Conservation (phyloP, 305 asterid species). For the Fraxinus latifolia region DNA sequence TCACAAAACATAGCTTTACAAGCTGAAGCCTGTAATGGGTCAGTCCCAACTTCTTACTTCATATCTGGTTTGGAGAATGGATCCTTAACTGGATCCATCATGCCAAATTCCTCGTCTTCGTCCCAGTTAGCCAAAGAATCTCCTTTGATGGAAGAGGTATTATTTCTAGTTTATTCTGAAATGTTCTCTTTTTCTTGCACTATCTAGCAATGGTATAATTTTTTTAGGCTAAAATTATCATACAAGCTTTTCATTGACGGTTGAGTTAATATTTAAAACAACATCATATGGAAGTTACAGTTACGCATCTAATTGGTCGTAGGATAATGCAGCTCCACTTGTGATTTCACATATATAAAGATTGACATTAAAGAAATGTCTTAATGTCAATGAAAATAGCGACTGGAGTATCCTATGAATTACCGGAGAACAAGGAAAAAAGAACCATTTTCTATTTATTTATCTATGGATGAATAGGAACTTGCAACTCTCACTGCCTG, state of each 20-base stretch:
- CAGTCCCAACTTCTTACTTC: conserved; percentile 85
- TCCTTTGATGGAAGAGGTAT: conserved; percentile 81
- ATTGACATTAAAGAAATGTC: not conserved
- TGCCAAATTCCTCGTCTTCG: conserved; percentile 72
- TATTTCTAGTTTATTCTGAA: not conserved
- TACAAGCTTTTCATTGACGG: not conserved
- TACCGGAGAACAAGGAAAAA: not conserved
- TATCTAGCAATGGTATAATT: not conserved
- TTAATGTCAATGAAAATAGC: not conserved
- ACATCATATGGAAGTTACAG: not conserved
- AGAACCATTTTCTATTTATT: not conserved
- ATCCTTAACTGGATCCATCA: conserved; percentile 60
- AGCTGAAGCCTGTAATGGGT: conserved; percentile 71
- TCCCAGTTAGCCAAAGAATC: conserved; percentile 73
- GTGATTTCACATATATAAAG: not conserved
- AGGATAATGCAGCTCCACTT: not conserved
- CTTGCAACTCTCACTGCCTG: not conserved
- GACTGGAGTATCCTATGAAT: not conserved
- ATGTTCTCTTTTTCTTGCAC: not conserved
- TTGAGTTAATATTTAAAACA: not conserved
- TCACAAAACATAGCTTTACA: conserved; percentile 47
- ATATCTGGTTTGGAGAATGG: conserved; percentile 83
- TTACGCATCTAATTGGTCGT: not conserved
- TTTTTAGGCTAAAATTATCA: not conserved
- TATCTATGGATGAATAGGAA: not conserved